phyloP scores from a whole-genome alignment of 257 asterid genomes.

The Euphrasia confusa region DNA sequence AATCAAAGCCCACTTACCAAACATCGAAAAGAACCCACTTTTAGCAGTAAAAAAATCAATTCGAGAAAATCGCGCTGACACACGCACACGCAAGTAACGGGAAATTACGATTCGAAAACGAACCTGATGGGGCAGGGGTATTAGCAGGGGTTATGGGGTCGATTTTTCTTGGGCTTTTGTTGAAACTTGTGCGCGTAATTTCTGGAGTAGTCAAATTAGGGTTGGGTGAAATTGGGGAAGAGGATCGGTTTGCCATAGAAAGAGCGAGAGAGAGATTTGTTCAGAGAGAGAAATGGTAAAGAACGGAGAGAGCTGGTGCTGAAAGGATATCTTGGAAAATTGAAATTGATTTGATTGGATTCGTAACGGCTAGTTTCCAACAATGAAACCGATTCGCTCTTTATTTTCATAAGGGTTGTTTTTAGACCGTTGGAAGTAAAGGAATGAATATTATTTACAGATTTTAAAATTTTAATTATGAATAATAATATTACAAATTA shows the following conservation, averaged over 20 bases:
- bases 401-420: slow-evolving; percentile 28
- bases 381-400: slow-evolving; percentile 3
- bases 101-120: background rate
- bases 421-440: slow-evolving; percentile 48
- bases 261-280: slow-evolving; percentile 2
- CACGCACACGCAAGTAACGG: background rate
- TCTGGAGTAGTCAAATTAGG: slow-evolving; percentile 43
- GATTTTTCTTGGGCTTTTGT: slow-evolving; percentile 41
- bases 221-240: slow-evolving; percentile 48
- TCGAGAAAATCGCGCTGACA: background rate
- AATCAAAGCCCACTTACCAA: background rate
- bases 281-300: background rate
- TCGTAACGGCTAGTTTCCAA: slow-evolving; percentile 70
- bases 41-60: no score
- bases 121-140: slow-evolving; percentile 63
- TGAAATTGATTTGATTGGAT: slow-evolving; percentile 20
- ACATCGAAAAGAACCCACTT: no score
- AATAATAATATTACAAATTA: no score
- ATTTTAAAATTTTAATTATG: no score
- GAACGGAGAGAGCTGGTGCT: no score
- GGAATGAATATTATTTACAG: background rate
- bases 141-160: slow-evolving; percentile 73
- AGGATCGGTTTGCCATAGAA: slow-evolving; percentile 67
- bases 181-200: slow-evolving; percentile 54
- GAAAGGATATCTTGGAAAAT: background rate